Base-by-base conservation (phyloP, 495 filamentous ascomycete genomes). In the Gamarada debralockiae region DNA sequence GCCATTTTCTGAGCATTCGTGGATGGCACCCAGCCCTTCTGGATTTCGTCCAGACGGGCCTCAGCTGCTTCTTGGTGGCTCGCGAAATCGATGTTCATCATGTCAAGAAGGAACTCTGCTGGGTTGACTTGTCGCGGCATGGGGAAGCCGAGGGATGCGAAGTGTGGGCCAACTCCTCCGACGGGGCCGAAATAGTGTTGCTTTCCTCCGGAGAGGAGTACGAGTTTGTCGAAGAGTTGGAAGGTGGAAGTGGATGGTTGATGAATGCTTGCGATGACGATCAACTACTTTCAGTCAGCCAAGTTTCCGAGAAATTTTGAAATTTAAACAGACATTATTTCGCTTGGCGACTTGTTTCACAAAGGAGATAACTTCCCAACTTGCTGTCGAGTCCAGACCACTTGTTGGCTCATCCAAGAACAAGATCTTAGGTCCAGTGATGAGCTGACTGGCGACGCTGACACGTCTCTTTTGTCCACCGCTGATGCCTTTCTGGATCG, bases 391-490 rank as follows among this genome's bases (percentile, higher is more conserved):
- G 64, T 93, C 89, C 27, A 93, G 66, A 13, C 89, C 89, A 49
- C 82, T 86, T 0, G 88, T 93, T 7, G 88, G 89, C 63, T 92
- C 89, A 63, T 93, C 89, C 44, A 93, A 59, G 57, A 93, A 91
- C 52, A 93, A 55, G 13, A 95, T 83, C 67, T 84, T 85, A 0
- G 89, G 89, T 47, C 73, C 77, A 9, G 88, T 91, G 58, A 95
- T 86, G 33, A 95, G 70, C 65, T 89, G 87, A 52, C 83, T 83
- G 1, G 87, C 87, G 7, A 92, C 82, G 53, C 85, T 85, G n/a
- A 89, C 69, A 10, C 89, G 73, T 6, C 86, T 71, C 69, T 91
- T 92, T 67, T 95, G 87, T 3, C 89, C 89, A 38, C 89, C 87
- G 60, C 79, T 84, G 50, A 92, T 80, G 6, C 89, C 89, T 66